These are phyloP conservation scores for Cavenderia fasciculata DNA, from an alignment of 78 protist genomes.

Conservation along the genomic window DNA sequence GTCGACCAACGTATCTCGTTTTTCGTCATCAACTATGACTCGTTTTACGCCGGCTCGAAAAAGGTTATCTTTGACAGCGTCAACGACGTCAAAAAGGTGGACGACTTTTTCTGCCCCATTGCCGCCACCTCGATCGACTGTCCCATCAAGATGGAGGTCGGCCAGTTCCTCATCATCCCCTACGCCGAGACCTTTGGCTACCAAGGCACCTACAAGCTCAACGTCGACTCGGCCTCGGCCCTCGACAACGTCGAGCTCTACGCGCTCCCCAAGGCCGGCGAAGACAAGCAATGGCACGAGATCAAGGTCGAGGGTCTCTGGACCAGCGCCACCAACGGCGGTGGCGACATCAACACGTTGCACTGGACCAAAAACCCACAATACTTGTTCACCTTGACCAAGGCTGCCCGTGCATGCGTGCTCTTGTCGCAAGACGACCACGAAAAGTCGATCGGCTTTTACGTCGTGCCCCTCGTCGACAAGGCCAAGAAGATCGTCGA, in stretches of 20 bases:
- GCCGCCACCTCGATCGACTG: slow-evolving; percentile 50
- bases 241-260: slow-evolving; percentile 26
- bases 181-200: slow-evolving; percentile 69
- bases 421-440: slow-evolving; percentile 64
- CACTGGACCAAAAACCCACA: slow-evolving; percentile 78
- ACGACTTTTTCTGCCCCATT: slow-evolving; percentile 60
- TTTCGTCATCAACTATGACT: slow-evolving; percentile 60
- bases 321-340: slow-evolving; percentile 59
- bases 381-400: slow-evolving; percentile 22
- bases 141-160: slow-evolving; percentile 33
- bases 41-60: slow-evolving; percentile 51
- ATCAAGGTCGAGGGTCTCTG: slow-evolving; percentile 60
- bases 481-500: slow-evolving; percentile 54
- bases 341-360: slow-evolving; percentile 57
- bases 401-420: slow-evolving; percentile 56
- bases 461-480: slow-evolving; percentile 36
- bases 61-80: slow-evolving; percentile 53
- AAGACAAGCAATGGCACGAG: slow-evolving; percentile 33
- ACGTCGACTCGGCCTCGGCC: slow-evolving; percentile 36
- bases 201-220: slow-evolving; percentile 38
- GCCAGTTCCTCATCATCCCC: slow-evolving; percentile 59
- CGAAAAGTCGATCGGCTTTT: slow-evolving; percentile 62
- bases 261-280: slow-evolving; percentile 44
- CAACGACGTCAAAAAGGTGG: slow-evolving; percentile 56
- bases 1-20: slow-evolving; percentile 52